Conservation (phyloP, 1,139 yeast genomes). For the Magnusiomyces ingens region DNA sequence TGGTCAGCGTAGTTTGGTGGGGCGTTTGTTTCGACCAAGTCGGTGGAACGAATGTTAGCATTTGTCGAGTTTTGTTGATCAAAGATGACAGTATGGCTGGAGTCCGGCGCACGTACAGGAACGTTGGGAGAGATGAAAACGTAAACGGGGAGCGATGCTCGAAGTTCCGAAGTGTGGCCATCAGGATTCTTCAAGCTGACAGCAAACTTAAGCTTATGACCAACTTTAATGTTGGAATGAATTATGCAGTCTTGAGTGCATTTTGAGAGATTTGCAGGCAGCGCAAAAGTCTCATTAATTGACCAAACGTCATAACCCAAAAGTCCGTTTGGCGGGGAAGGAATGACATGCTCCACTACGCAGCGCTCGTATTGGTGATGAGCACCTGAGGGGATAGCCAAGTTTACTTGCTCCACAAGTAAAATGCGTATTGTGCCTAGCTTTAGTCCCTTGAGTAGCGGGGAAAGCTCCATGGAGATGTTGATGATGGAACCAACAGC, state of each 20-base stretch:
- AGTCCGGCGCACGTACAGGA: conserved; percentile 33
- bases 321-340: conserved; percentile 37
- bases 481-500: conserved; percentile 82
- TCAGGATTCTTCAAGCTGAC: conserved; percentile 63
- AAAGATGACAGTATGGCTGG: conserved; percentile 33
- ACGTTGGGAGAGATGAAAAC: conserved; percentile 78
- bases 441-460: conserved; percentile 70
- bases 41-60: conserved; percentile 6
- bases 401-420: conserved; percentile 60
- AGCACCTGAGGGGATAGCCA: conserved; percentile 49
- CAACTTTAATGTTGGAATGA: conserved; percentile 51
- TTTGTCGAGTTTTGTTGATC: conserved; percentile 7
- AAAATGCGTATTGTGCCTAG: conserved; percentile 65
- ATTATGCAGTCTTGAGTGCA: conserved; percentile 80
- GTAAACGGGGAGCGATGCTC: conserved; percentile 66
- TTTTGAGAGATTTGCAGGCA: conserved; percentile 67
- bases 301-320: conserved; percentile 69
- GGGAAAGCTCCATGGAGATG: conserved; percentile 64
- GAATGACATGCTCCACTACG: conserved; percentile 40
- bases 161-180: conserved; percentile 67
- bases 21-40: conserved; percentile 40
- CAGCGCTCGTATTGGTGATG: conserved; percentile 48
- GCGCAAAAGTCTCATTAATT: conserved; percentile 46
- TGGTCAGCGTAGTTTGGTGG: conserved; percentile 88
- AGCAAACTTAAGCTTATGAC: conserved; percentile 64